These are phyloP conservation scores for Scedosporium apiospermum DNA, from an alignment of 2,329 filamentous ascomycete species.

Conservation along the genomic window DNA sequence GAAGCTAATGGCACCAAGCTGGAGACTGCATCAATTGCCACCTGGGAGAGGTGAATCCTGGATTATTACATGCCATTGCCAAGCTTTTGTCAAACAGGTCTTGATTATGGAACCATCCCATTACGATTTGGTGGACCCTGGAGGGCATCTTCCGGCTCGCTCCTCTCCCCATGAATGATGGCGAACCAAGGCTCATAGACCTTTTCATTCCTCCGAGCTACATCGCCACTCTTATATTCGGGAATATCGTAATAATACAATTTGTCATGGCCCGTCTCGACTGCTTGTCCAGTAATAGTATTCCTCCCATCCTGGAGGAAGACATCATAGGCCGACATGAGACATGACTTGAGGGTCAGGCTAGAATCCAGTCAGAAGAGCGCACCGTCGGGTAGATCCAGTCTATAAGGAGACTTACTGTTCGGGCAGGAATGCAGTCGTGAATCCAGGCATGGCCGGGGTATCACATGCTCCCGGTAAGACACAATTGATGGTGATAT, in stretches of 20 bases:
- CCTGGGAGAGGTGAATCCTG: background rate
- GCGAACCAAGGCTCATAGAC: slow-evolving; percentile 15
- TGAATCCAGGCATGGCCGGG: slow-evolving; percentile 31
- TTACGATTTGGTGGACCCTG: slow-evolving; percentile 3
- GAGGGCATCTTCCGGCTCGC: slow-evolving; percentile 9
- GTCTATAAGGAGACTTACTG: slow-evolving; percentile 10
- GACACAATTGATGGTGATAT: slow-evolving; percentile 37
- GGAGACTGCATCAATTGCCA: no score
- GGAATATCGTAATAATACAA: slow-evolving; percentile 9
- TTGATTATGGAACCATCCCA: background rate
- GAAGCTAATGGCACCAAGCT: no score
- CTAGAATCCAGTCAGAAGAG: slow-evolving; percentile 7
- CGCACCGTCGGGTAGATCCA: background rate
- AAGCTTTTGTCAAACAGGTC: background rate
- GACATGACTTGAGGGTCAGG: slow-evolving; percentile 30
- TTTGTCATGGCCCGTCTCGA: slow-evolving; percentile 34
- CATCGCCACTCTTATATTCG: slow-evolving; percentile 11
- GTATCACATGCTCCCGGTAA: slow-evolving; percentile 38
- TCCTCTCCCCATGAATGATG: slow-evolving; percentile 13
- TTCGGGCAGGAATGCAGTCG: slow-evolving; percentile 26
- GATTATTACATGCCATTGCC: background rate
- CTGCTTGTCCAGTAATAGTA: slow-evolving; percentile 25
- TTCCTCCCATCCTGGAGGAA: slow-evolving; percentile 32
- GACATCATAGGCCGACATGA: slow-evolving; percentile 33
- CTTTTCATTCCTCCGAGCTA: slow-evolving; percentile 10